phyloP scores from a whole-genome alignment of 768 basidiomycete genomes.

The Serendipita sp. region DNA sequence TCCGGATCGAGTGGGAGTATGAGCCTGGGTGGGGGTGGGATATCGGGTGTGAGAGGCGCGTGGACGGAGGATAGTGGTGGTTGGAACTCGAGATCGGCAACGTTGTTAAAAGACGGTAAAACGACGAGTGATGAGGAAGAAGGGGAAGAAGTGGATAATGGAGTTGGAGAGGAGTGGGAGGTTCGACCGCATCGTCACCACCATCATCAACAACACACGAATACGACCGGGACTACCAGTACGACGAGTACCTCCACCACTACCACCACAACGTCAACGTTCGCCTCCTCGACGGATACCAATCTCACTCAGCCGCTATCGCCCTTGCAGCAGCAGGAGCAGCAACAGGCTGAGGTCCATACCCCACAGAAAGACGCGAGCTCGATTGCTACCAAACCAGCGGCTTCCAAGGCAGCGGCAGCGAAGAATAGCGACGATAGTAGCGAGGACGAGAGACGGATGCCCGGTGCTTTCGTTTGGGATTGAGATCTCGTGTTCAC shows the following conservation, averaged over 20 bases:
- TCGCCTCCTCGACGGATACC: not conserved
- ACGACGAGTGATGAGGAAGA: constrained; percentile 1
- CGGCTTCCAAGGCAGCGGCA: too few species aligned
- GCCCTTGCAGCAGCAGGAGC: not conserved
- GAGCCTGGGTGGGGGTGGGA: not conserved
- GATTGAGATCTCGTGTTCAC: too few species aligned
- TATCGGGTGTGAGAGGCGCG: not conserved
- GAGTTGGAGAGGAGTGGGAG: constrained; percentile 3
- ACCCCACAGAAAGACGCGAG: too few species aligned
- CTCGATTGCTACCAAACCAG: too few species aligned
- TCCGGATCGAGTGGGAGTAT: not conserved
- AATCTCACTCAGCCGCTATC: not conserved
- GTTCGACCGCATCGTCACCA: not conserved
- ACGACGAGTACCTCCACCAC: constrained; percentile 24
- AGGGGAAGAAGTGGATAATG: not conserved
- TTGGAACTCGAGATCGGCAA: not conserved
- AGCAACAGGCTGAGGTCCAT: too few species aligned
- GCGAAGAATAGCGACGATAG: too few species aligned
- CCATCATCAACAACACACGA: not conserved
- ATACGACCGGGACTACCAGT: not conserved
- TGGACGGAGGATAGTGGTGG: not conserved
- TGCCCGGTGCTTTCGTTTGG: too few species aligned
- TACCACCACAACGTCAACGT: constrained; percentile 7
- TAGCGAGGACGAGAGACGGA: too few species aligned
- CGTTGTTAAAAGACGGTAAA: not conserved